Conservation (phyloP, 169 alveolate genomes). For the Plasmodium inui region DNA sequence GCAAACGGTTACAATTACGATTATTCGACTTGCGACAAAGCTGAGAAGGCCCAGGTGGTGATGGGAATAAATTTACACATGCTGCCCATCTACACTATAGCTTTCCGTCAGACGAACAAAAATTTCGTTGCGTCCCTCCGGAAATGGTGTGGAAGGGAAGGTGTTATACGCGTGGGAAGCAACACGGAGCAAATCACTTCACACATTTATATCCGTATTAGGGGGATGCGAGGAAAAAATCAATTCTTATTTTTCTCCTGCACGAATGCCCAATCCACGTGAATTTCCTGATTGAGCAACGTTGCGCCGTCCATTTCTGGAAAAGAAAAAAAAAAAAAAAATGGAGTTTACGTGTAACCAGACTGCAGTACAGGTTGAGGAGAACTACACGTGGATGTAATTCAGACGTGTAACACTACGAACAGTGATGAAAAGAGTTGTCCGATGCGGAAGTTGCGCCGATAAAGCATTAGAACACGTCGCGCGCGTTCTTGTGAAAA, state of each 20-base stretch:
- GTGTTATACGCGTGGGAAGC: neutral
- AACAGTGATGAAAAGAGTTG: neutral
- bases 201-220: neutral
- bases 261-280: conserved; percentile 78
- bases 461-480: neutral
- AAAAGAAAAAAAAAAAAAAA: conserved; percentile 30
- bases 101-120: neutral
- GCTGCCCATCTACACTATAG: neutral
- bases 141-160: neutral
- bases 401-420: neutral
- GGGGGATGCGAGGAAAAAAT: neutral
- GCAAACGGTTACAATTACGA: neutral
- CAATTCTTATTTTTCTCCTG: conserved; percentile 69
- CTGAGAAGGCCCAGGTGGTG: neutral
- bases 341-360: neutral
- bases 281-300: conserved; percentile 67
- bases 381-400: neutral
- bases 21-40: neutral
- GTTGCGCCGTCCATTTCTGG: conserved; percentile 75
- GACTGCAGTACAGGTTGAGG: neutral
- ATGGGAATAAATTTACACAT: neutral
- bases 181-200: neutral
- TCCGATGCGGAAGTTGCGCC: neutral
- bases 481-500: neutral
- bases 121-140: neutral